Conservation (phyloP, 148 eudicot species). For the Drosera capensis region DNA sequence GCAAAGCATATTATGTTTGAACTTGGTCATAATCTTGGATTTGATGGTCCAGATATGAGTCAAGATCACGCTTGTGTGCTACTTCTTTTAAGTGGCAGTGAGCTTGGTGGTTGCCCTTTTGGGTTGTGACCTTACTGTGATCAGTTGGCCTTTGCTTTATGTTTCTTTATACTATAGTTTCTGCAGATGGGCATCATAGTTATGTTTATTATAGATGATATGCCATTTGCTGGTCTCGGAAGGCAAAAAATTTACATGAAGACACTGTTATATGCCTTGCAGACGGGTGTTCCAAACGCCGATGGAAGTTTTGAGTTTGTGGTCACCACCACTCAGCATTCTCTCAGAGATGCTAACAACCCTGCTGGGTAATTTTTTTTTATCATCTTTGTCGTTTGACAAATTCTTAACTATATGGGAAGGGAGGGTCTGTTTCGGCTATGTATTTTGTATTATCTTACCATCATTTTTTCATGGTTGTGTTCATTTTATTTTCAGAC, state of each 20-base stretch:
- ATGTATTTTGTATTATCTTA: neutral
- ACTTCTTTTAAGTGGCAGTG: no score
- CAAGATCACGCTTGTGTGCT: no score
- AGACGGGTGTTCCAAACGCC: conserved; percentile 41
- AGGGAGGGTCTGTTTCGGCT: neutral
- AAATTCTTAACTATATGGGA: neutral
- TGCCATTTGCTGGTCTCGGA: neutral
- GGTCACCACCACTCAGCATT: conserved; percentile 55
- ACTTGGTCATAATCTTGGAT: no score
- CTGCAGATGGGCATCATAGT: neutral
- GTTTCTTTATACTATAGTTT: neutral
- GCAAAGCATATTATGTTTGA: no score
- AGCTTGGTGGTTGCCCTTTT: neutral
- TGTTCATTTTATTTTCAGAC: conserved; percentile 27
- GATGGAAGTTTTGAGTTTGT: conserved; percentile 76
- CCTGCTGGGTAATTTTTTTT: conserved; percentile 55
- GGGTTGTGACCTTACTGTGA: neutral
- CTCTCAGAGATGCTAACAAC: conserved; percentile 55
- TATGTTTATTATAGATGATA: neutral
- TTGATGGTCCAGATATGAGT: no score
- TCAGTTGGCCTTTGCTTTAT: neutral
- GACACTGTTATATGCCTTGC: conserved; percentile 6
- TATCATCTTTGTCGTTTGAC: neutral
- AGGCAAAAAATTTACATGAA: neutral
- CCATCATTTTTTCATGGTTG: neutral